A percentile compares a stretch with the other conserved stretches of the same genome.
Conservation (phyloP, 1,139 yeast genomes). For the Zygosaccharomyces sapae region DNA sequence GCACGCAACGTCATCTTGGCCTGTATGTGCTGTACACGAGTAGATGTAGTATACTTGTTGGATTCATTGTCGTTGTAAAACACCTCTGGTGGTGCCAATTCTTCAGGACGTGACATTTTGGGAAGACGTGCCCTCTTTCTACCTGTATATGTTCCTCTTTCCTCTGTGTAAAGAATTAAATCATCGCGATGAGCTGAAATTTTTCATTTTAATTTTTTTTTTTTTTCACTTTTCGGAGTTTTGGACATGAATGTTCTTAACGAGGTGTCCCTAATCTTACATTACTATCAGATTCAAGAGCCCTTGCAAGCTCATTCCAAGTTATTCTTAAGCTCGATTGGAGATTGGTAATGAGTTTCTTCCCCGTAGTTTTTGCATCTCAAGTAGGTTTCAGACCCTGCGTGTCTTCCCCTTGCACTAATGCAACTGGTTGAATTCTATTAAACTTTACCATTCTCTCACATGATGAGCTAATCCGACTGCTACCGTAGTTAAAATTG, state of each 20-base stretch:
- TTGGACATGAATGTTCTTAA: background rate
- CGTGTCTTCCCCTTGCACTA: no score
- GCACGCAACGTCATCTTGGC: conserved; percentile 97
- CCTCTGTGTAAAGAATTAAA: background rate
- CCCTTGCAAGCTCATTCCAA: no score
- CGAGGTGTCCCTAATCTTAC: no score
- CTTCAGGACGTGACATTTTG: conserved; percentile 93
- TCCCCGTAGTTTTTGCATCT: no score
- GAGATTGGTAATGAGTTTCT: no score
- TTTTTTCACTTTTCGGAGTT: background rate
- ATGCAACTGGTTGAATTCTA: no score
- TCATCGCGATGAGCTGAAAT: conserved; percentile 3
- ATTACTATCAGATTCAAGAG: no score
- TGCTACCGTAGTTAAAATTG: no score
- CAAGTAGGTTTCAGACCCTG: no score
- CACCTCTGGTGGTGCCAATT: conserved; percentile 94
- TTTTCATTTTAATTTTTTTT: background rate
- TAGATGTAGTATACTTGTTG: conserved; percentile 79
- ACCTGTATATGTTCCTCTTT: background rate
- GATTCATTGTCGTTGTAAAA: conserved; percentile 91
- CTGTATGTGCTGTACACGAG: conserved; percentile 96
- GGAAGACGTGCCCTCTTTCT: background rate
- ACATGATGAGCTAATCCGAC: no score
- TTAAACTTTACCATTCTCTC: no score
- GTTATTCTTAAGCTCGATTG: no score